These are phyloP conservation scores for Fagopyrum homotropicum DNA, from an alignment of 148 eudicot species.

Conservation along the genomic window DNA sequence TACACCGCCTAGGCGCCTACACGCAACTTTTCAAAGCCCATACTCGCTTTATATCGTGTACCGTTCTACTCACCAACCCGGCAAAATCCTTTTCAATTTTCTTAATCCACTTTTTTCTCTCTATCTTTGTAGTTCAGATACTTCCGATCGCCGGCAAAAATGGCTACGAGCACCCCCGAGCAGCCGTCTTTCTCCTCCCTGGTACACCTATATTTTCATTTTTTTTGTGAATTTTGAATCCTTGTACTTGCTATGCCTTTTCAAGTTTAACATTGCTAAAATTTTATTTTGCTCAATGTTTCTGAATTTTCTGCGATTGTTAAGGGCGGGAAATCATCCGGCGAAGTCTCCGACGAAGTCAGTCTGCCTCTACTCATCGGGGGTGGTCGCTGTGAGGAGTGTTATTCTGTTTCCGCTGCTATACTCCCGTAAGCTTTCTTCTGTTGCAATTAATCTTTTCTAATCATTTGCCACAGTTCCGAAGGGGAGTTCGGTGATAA, in stretches of 20 bases:
- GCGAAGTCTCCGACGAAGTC: conserved; percentile 19
- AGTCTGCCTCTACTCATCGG: conserved; percentile 43
- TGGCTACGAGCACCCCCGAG: conserved; percentile 31
- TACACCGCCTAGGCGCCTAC: no score
- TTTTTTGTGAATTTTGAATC: conserved; percentile 11
- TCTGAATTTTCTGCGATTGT: background rate
- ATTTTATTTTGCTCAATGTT: background rate
- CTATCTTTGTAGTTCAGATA: no score
- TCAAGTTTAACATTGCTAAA: background rate
- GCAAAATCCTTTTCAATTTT: no score
- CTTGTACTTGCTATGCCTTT: background rate
- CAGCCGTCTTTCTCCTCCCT: conserved; percentile 29
- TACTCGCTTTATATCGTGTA: no score
- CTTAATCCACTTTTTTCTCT: no score
- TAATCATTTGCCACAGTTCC: background rate
- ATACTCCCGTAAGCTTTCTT: conserved; percentile 50
- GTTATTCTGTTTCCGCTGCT: conserved; percentile 43
- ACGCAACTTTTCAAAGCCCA: no score
- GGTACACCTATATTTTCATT: conserved; percentile 16
- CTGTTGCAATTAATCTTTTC: background rate
- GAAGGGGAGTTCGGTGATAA: background rate
- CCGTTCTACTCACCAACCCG: no score
- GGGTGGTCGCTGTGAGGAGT: conserved; percentile 26
- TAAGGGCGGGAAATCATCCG: conserved; percentile 29
- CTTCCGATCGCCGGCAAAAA: conserved; percentile 3